Base-by-base conservation (phyloP, 495 filamentous ascomycete genomes). In the Parathielavia appendiculata region DNA sequence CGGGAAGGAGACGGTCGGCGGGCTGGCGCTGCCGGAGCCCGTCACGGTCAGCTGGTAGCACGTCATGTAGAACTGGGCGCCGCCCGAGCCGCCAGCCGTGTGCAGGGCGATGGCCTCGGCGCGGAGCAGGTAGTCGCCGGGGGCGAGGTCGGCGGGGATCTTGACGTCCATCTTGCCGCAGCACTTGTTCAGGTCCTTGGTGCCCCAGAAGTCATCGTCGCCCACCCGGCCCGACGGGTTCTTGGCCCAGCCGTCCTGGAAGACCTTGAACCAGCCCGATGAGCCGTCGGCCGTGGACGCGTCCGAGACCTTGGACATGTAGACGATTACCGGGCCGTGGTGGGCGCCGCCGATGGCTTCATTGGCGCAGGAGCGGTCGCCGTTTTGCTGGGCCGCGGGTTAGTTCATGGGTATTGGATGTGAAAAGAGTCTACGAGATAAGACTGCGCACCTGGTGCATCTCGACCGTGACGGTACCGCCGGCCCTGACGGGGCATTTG, bases 61-160 rank as follows among this genome's bases (percentile, higher is more conserved):
- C 7, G 77, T 75, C 59, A 80, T 69, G 60, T 82, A 81, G 51
- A 78, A 68, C 66, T 82, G 79, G 4, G 75, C 79, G n/a, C 68
- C 67, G 16, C 67, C 69, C 2, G 67, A n/a, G 14, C 60, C 49
- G 30, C 50, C 67, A 11, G 77, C 77, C 0, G 75, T 66, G 47
- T 82, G 79, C 6, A 81, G 69, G 0, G 79, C 79, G n/a, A 81
- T 73, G 4, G 67, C 75, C 66, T 82, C 79, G 30, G 77, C 79
- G 34, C 79, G 76, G 20, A 82, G 67, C 2, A 81, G 72, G 62
- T 81, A 82, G 63, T 82, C 77, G 48, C 79, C 79, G 1, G 78
- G 43, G 8, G 75, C 63, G 39, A 81, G 59, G 65, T 78, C 73
- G 13, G 69, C 38, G 13, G 79, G 79, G 65, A 81, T 77, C 41